Base-by-base conservation (phyloP, 2,329 filamentous ascomycete genomes). In the Aspergillus sp. region DNA sequence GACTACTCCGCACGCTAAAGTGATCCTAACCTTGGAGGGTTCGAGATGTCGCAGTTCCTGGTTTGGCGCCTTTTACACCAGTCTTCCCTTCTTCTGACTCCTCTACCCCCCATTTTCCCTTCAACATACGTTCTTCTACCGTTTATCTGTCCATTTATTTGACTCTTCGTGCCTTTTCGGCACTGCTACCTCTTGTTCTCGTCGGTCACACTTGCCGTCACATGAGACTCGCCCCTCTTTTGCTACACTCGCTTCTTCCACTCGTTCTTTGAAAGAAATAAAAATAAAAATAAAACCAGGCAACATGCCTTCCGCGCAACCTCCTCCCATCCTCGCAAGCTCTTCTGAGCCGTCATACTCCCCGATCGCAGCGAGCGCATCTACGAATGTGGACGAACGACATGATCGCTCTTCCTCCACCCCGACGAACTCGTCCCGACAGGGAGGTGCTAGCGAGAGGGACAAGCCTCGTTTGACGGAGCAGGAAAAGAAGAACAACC, bases 401-500 rank as follows among this genome's bases (percentile, higher is more conserved):
- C 62, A 72, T 56, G 68, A 72, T 52, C 68, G 69, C 52, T 73
- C 70, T 8, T 72, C 70, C 41, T 71, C 70, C 23, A 74, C 70
- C 12, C 69, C 70, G 27, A 70, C 70, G 46, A 57, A 62, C n/a
- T 66, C 68, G 46, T 68, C 69, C 14, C 71, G 68, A 37, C 71
- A 66, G 24, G 55, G 54, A 19, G 56, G 62, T 15, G 39, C 61
- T 15, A 39, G 57, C 15, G 70, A 74, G 9, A 76, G 71, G 56
- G 84, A 86, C 61, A 86, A 87, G 64, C 84, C 87, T 39, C 83
- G 87, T 61, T 77, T 90, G 60, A 86, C 86, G 47, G 86, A 89
- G 64, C 80, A 85, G 60, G 86, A 90, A 69, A 90, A 90, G 80
- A 89, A 89, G 71, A 84, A 84, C 67, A 90, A 90, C 69, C 88